These are phyloP conservation scores for Aureobasidium sp. DNA, from an alignment of 2,329 filamentous ascomycete genomes.

Conservation along the genomic window DNA sequence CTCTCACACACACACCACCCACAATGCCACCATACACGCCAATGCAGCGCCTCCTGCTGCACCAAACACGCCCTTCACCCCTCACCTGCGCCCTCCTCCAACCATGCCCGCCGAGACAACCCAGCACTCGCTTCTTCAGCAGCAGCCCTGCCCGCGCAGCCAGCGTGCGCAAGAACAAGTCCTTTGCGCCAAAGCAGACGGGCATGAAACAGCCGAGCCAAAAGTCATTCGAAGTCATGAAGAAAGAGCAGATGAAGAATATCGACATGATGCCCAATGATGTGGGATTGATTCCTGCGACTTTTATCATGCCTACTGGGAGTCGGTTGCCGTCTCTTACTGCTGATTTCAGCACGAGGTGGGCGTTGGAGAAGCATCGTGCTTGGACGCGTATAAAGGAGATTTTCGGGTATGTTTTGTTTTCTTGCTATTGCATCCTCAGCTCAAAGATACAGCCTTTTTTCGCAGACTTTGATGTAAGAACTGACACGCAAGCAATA, in stretches of 20 bases:
- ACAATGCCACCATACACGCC: conserved; percentile 4
- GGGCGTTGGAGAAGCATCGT: conserved; percentile 16
- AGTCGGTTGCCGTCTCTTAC: conserved; percentile 21
- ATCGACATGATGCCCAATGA: conserved; percentile 32
- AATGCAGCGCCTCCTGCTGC: conserved; percentile 4
- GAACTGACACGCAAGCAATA: background rate
- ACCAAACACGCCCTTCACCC: background rate
- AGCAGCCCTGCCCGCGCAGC: background rate
- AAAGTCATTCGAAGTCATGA: conserved; percentile 34
- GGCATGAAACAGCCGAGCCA: conserved; percentile 28
- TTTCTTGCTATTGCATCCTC: background rate
- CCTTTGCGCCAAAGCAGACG: conserved; percentile 11
- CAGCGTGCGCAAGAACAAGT: background rate
- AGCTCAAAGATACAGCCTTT: background rate
- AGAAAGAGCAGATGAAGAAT: conserved; percentile 27
- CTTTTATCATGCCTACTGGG: conserved; percentile 27
- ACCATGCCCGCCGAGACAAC: background rate
- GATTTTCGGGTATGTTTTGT: background rate
- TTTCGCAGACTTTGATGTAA: too few species aligned
- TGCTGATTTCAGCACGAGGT: conserved; percentile 12
- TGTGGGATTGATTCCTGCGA: conserved; percentile 40
- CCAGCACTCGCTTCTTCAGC: background rate
- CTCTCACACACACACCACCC: background rate
- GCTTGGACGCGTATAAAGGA: conserved; percentile 6
- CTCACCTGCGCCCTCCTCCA: background rate